Conservation (phyloP, 2,329 filamentous ascomycete genomes). For the Fusarium sp. region DNA sequence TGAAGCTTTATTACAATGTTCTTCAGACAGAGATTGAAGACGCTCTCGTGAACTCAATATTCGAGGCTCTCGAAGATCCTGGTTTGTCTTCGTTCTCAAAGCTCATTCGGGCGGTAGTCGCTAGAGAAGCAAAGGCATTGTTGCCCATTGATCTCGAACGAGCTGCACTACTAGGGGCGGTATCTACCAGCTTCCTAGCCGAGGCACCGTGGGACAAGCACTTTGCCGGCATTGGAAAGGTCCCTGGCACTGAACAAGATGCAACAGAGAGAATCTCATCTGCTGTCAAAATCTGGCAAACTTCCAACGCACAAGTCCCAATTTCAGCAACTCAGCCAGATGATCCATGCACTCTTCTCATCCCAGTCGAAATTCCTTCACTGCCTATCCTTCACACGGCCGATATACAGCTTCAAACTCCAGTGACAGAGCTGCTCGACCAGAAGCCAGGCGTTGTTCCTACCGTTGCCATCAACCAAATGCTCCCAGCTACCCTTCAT, state of each 20-base stretch:
- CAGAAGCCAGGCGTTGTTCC: slow-evolving; percentile 51
- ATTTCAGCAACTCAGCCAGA: slow-evolving; percentile 39
- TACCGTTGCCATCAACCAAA: slow-evolving; percentile 70
- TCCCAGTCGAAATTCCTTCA: slow-evolving; percentile 89
- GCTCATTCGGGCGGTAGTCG: slow-evolving; percentile 58
- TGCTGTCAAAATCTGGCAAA: slow-evolving; percentile 51
- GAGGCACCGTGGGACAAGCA: slow-evolving; percentile 60
- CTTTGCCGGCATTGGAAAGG: slow-evolving; percentile 62
- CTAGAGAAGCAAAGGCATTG: slow-evolving; percentile 58
- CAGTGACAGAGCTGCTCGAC: slow-evolving; percentile 47
- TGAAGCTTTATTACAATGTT: slow-evolving; percentile 81
- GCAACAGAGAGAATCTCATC: slow-evolving; percentile 43
- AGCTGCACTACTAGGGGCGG: slow-evolving; percentile 62
- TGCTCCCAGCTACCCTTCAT: slow-evolving; percentile 70
- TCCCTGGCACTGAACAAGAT: slow-evolving; percentile 51
- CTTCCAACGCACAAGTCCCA: slow-evolving; percentile 43
- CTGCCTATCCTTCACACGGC: slow-evolving; percentile 86
- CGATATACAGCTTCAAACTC: slow-evolving; percentile 67
- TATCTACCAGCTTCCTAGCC: slow-evolving; percentile 62
- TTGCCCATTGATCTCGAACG: slow-evolving; percentile 66
- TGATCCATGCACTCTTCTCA: slow-evolving; percentile 74
- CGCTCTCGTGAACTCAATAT: slow-evolving; percentile 59
- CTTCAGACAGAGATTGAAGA: slow-evolving; percentile 77
- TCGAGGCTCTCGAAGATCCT: slow-evolving; percentile 52
- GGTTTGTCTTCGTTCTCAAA: slow-evolving; percentile 60